Base-by-base conservation (phyloP, 768 basidiomycete genomes). In the Mrakia frigida region DNA sequence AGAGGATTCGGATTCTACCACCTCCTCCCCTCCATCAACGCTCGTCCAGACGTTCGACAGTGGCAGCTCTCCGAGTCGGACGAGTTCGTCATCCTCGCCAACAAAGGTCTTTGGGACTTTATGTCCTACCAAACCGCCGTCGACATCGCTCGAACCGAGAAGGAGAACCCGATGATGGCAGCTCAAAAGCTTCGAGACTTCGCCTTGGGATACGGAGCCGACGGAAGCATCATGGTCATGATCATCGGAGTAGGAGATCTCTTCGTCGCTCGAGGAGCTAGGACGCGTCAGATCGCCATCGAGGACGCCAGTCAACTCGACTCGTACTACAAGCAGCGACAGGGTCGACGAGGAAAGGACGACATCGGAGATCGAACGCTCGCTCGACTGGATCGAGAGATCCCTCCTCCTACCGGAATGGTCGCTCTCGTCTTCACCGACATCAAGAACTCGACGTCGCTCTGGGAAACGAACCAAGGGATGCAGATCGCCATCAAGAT, bases 221-320 rank as follows among this genome's bases (percentile, higher is more conserved):
- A 92, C 74, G 93, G 92, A 21, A 92, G 90, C 78, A 91, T 91
- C 68, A 98, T 98, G 94, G 94, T 98, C 84, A 98, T 98, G 96
- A 94, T 98, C 50, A 88, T 98, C 79, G 88, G 88, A 70, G 86
- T 97, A 31, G 88, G 88, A 13, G 93, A 92, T 81, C 85, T 95
- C 43, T 92, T 94, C 85, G 60, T 79, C 72, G 79, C 80, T 4
- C 75, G 79, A n/a, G 69, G 76, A 53, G 68, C 77, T 25, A 68
- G 83, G 82, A 84, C 85, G 0, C 85, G 86, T 53, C 87, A 87
- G 71, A 79, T 59, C 6, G 59, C 65, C 43, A 79, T 85, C 56
- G 87, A 88, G 56, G 87, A 88, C 76, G 82, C 81, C 61, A 84
- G 85, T 79, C 82, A 79, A 33, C 37, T 60, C 16, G 74, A 71